Percentiles rank a stretch among this genome's conserved stretches.
Conservation (phyloP, 1,284 basidiomycete genomes). For the Mycosarcoma maydis region DNA sequence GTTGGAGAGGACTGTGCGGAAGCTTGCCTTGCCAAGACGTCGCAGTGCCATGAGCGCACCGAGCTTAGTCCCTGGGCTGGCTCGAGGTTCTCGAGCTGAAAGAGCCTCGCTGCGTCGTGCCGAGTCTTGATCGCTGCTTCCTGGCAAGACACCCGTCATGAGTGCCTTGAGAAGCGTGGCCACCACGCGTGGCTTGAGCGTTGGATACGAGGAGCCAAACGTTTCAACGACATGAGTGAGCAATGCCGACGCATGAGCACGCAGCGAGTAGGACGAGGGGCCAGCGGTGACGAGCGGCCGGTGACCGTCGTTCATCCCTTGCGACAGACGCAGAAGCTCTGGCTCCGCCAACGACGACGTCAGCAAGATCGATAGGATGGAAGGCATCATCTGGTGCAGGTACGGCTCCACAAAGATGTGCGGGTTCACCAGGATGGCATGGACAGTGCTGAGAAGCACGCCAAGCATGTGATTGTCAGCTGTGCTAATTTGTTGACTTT, state of each 20-base stretch:
- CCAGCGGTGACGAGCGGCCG: slow-evolving; percentile 38
- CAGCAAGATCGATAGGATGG: slow-evolving; percentile 87
- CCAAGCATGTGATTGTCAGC: slow-evolving; percentile 54
- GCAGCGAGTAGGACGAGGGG: slow-evolving; percentile 38
- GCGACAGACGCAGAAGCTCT: slow-evolving; percentile 24
- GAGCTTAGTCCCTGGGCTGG: slow-evolving; percentile 57
- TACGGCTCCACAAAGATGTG: slow-evolving; percentile 92
- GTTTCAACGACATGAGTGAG: slow-evolving; percentile 78
- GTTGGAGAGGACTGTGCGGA: slow-evolving; percentile 51
- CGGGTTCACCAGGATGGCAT: slow-evolving; percentile 71
- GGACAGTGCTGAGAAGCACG: slow-evolving; percentile 58
- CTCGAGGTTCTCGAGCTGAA: slow-evolving; percentile 27
- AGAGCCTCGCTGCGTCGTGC: slow-evolving; percentile 15
- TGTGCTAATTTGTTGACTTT: slow-evolving; percentile 26
- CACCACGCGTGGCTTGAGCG: slow-evolving; percentile 85
- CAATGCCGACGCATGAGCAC: slow-evolving; percentile 72
- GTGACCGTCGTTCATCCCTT: slow-evolving; percentile 13
- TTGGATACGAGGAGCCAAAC: slow-evolving; percentile 75
- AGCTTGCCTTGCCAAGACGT: slow-evolving; percentile 55
- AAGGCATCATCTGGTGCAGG: slow-evolving; percentile 94
- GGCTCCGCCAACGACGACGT: slow-evolving; percentile 76
- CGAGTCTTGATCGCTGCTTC: slow-evolving; percentile 33
- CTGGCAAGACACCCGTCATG: slow-evolving; percentile 69
- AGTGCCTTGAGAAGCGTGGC: slow-evolving; percentile 90
- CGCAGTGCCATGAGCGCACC: slow-evolving; percentile 62